Base-by-base conservation (phyloP, 2,329 filamentous ascomycete genomes). In the Aureobasidium leucospermi region DNA sequence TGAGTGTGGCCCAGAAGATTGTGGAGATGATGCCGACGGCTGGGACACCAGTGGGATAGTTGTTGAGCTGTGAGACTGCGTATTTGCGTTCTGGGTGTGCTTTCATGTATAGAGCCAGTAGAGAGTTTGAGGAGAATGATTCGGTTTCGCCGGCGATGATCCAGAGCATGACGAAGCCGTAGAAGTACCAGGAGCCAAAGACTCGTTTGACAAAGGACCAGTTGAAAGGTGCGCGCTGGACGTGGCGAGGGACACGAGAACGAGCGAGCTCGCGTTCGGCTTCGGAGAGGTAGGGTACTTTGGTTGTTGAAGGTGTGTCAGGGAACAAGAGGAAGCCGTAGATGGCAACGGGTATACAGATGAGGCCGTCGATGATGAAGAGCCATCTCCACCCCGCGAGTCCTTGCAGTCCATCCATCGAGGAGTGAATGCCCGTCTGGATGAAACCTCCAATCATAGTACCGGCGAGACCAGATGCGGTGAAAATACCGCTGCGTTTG, bases 71-170 rank as follows among this genome's bases (percentile, higher is more conserved):
- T 1, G 78, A 65, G 1, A 82, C 70, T 4, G 74, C 73, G 63
- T 81, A 81, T n/a, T 46, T 43, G 16, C 71, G 70, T 1, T 71
- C 73, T 0, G 71, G 75, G 57, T 79, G 74, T 0, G 73, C 67
- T 60, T 78, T 77, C 75, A 81, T 75, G 63, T 80, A 82, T 1
- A 83, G 64, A 0, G 76, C 72, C 0, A 82, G 66, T 1, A 89
- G 75, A 0, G 82, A 75, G 69, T 90, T 89, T 19, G 81, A 79
- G 56, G 81, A 83, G 69, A 89, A 89, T 0, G 84, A 87, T 68
- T 90, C 87, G 0, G 84, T 85, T 67, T 89, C 85, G 32, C 86
- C 85, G 0, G 85, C 86, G 42, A 90, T 83, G 63, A 87, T 80
- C 85, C 85, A 88, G 0, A 88, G 79, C 4, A 82, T 67, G 1